A percentile compares a stretch with the other conserved stretches of the same genome.
These are phyloP conservation scores for Paralagenidium karlingii DNA, from an alignment of 352 stramenopile genomes.

Conservation along the genomic window DNA sequence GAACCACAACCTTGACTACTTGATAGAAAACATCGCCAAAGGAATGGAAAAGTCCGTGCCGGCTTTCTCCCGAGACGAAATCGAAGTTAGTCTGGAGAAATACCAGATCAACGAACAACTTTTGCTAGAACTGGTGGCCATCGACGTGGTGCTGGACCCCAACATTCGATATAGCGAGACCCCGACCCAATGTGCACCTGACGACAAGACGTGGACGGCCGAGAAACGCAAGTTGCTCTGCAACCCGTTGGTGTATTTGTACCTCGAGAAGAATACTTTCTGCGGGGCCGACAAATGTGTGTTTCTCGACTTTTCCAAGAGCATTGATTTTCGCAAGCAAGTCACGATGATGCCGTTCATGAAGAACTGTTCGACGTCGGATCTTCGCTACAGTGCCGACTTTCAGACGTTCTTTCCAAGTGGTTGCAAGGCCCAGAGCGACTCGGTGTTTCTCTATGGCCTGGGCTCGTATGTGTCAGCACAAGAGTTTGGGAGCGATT, in stretches of 20 bases:
- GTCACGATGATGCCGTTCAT: constrained; percentile 6
- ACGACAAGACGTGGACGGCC: not conserved
- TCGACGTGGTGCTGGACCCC: constrained; percentile 14
- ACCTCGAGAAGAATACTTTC: constrained; percentile 1
- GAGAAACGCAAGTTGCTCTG: too few species aligned
- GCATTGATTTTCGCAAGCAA: constrained; percentile 2
- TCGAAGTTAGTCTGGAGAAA: constrained; percentile 7
- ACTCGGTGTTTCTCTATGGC: constrained; percentile 8
- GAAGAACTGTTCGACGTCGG: not conserved
- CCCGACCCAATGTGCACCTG: too few species aligned
- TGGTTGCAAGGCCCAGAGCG: not conserved
- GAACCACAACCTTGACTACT: constrained; percentile 2
- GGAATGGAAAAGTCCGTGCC: too few species aligned
- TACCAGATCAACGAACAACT: constrained; percentile 19
- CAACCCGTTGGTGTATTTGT: too few species aligned
- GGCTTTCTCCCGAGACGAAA: constrained; percentile 1
- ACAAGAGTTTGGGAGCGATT: constrained; percentile 5
- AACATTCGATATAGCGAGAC: constrained; percentile 4
- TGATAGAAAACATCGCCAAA: too few species aligned
- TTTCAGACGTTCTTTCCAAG: constrained; percentile 1
- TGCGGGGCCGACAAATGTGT: constrained; percentile 6
- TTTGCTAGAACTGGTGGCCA: constrained; percentile 17
- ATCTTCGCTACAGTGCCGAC: constrained; percentile 3
- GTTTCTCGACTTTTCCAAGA: constrained; percentile 9
- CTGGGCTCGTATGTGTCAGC: constrained; percentile 6